These are phyloP conservation scores for Peniophora sp. DNA, from an alignment of 1,284 basidiomycete species.

Conservation along the genomic window DNA sequence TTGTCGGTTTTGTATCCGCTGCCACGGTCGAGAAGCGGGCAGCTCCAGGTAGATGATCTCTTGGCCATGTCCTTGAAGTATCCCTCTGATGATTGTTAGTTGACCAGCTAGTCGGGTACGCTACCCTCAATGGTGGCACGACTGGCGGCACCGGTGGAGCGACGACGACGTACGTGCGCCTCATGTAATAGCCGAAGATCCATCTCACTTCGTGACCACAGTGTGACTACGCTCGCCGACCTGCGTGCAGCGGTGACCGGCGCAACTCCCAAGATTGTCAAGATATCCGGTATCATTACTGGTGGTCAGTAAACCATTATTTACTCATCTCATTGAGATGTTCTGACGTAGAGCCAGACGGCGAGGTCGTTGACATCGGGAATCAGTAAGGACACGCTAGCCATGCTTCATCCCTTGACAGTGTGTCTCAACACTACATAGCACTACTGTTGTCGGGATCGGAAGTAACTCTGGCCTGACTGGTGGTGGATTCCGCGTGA, in stretches of 20 bases:
- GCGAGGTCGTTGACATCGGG: slow-evolving; percentile 9
- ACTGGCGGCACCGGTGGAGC: slow-evolving; percentile 7
- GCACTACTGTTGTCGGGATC: slow-evolving; percentile 10
- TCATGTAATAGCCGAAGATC: too few species aligned
- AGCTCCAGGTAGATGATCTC: slow-evolving; percentile 1
- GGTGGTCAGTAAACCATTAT: slow-evolving; percentile 2
- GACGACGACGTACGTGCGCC: slow-evolving; percentile 5
- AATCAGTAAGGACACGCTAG: slow-evolving; percentile 8
- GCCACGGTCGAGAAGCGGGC: slow-evolving; percentile 4
- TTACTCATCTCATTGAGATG: too few species aligned
- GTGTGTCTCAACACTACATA: background rate
- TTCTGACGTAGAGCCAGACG: slow-evolving; percentile 2
- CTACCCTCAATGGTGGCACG: slow-evolving; percentile 6
- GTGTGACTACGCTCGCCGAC: slow-evolving; percentile 5
- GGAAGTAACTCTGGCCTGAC: slow-evolving; percentile 12
- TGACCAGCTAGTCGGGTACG: slow-evolving; percentile 7
- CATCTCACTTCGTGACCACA: background rate
- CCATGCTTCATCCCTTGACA: background rate
- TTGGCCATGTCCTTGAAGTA: background rate
- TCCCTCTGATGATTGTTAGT: background rate
- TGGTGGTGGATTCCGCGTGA: slow-evolving; percentile 17
- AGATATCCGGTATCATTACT: slow-evolving; percentile 6
- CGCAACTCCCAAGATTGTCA: slow-evolving; percentile 5
- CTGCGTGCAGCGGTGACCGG: slow-evolving; percentile 6
- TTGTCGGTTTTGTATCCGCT: background rate